phyloP scores from a whole-genome alignment of 1,139 yeast genomes.

The Blastobotrys petasosporus region DNA sequence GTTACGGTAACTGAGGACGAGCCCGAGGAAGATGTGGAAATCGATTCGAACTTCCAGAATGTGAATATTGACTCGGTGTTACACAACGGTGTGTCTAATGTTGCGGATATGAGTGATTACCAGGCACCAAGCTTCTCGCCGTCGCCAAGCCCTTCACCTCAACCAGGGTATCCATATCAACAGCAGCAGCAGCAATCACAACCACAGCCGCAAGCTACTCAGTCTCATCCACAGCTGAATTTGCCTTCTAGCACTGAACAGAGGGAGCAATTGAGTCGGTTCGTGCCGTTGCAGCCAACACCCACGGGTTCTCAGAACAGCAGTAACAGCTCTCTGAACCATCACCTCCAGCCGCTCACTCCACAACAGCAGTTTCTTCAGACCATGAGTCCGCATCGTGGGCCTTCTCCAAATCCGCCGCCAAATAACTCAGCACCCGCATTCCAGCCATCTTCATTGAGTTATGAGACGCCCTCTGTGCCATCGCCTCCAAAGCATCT shows the following conservation, averaged over 20 bases:
- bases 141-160: conserved; percentile 15
- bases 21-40: conserved; percentile 33
- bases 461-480: conserved; percentile 2
- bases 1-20: conserved; percentile 19
- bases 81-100: conserved; percentile 35
- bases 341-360: conserved; percentile 6
- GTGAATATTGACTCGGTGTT: conserved; percentile 37
- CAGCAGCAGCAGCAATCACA: conserved; percentile 2
- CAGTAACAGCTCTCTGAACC: conserved; percentile 1
- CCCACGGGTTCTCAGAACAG: conserved; percentile 5
- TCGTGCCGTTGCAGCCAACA: conserved; percentile 11
- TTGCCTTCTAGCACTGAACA: not conserved
- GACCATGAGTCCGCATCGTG: conserved; percentile 10
- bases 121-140: conserved; percentile 14
- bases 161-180: conserved; percentile 1
- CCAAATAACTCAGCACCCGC: no score
- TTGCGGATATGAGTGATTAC: conserved; percentile 20
- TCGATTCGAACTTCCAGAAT: conserved; percentile 33
- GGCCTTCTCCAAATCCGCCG: not conserved
- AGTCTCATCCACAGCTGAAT: not conserved
- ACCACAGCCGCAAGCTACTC: not conserved
- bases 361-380: conserved; percentile 12
- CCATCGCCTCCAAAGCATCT: conserved; percentile 4
- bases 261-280: conserved; percentile 1
- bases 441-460: no score